Conservation (phyloP, 2,329 filamentous ascomycete genomes). For the Ceratocystis albifundus region DNA sequence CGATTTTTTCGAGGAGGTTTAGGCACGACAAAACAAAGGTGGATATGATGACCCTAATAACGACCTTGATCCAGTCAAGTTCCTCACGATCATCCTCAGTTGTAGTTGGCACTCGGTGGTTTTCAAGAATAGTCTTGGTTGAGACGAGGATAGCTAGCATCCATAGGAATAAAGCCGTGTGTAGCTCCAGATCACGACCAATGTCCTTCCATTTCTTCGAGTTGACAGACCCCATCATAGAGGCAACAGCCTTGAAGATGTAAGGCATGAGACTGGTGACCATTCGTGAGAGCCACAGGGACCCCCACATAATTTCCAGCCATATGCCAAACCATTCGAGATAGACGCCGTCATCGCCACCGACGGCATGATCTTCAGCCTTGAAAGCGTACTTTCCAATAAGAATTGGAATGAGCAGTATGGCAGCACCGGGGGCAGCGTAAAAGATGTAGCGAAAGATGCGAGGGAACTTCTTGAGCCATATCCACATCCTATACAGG, state of each 20-base stretch:
- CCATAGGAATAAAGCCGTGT: slow-evolving; percentile 83
- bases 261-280: slow-evolving; percentile 41
- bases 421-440: slow-evolving; percentile 35
- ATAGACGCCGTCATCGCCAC: slow-evolving; percentile 59
- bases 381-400: slow-evolving; percentile 34
- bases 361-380: slow-evolving; percentile 38
- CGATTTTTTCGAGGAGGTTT: slow-evolving; percentile 83
- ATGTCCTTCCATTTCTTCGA: slow-evolving; percentile 89
- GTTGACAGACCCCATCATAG: slow-evolving; percentile 68
- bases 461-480: slow-evolving; percentile 40
- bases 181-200: slow-evolving; percentile 72
- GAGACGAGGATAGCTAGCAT: slow-evolving; percentile 76
- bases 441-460: slow-evolving; percentile 41
- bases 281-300: slow-evolving; percentile 65
- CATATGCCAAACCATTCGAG: slow-evolving; percentile 90
- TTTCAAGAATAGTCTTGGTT: slow-evolving; percentile 69
- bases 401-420: slow-evolving; percentile 39
- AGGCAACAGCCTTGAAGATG: slow-evolving; percentile 44
- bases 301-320: slow-evolving; percentile 87
- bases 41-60: slow-evolving; percentile 77
- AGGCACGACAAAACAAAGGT: slow-evolving; percentile 69
- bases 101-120: slow-evolving; percentile 24
- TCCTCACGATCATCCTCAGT: slow-evolving; percentile 38
- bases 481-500: slow-evolving; percentile 35
- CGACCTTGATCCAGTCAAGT: slow-evolving; percentile 58